Evolutionary conservation across 352 stramenopile species (phyloP), one percentile per base, ranked within the genome.

Genomic region (Phytophthora citrophthora): DNA sequence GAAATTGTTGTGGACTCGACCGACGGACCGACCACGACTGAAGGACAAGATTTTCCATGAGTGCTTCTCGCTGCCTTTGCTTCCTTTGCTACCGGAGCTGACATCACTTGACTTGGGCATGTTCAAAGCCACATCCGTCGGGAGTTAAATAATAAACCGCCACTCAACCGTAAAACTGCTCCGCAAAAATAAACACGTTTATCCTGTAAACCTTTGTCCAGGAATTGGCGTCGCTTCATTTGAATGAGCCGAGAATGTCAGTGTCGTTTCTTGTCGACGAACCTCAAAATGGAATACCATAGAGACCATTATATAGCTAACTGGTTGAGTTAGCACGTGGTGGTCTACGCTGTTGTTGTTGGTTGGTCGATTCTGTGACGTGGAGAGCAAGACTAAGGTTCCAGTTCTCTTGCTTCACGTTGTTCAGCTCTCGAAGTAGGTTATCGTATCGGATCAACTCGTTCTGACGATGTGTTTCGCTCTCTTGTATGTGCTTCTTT

Each of bases 401-500:
- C 81, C 84, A 93, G 54, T 93, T 93, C 47, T 91, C 76, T 27
- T 88, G 66, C 46, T 90, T 89, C 16, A 87, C 49, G 9, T 49
- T 46, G 49, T 92, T 88, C 34, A 93, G 59, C 29, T 89, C 66
- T 15, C 68, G 52, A 15, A 85, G 68, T 41, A 91, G 36, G 12
- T 83, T 50, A 13, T 91, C 75, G n/a, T 81, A 75, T 23, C 74
- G 67, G 11, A 62, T 53, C 9, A 79, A 50, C 20, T 78, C 69
- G 7, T 76, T 60, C 8, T 86, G 48, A 48, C 83, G 67, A 31
- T 70, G 64, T 4, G 54, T 45, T 26, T 76, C 51, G 4, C 70
- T 54, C 38, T 80, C 54, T 57, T 82, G 64, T 2, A 73, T 68
- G 6, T 78, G 74, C 18, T 73, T 60, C 50, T 92, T 94, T 1